Conservation (phyloP, 805 yeast genomes). For the Wickerhamomyces bovis region DNA sequence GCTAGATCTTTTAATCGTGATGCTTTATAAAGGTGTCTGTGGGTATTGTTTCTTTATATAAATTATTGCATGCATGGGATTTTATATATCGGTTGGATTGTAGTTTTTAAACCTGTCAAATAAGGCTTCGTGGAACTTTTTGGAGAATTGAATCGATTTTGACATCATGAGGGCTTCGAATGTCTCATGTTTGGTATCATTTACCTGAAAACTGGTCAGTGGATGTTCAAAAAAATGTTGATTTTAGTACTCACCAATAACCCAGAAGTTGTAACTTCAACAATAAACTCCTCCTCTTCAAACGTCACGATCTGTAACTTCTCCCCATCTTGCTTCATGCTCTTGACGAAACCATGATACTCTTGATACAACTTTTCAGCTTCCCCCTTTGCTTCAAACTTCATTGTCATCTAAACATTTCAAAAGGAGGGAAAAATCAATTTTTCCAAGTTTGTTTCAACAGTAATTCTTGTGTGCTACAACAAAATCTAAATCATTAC, state of each 20-base stretch:
- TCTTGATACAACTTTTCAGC: slow-evolving; percentile 2
- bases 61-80: background rate
- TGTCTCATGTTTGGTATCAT: slow-evolving; percentile 18
- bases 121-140: slow-evolving; percentile 8
- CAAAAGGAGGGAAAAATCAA: background rate
- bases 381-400: slow-evolving; percentile 3
- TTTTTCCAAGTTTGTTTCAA: background rate
- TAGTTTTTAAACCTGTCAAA: slow-evolving; percentile 2
- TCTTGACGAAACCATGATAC: slow-evolving; percentile 4
- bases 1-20: background rate
- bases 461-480: no score
- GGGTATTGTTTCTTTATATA: background rate
- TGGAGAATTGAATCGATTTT: slow-evolving; percentile 4
- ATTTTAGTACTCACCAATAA: slow-evolving; percentile 6
- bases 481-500: slow-evolving; percentile 1
- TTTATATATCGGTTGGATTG: background rate
- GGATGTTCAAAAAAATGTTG: no score
- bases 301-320: slow-evolving; percentile 7
- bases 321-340: background rate
- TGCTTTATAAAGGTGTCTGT: background rate
- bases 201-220: no score
- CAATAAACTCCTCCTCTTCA: slow-evolving; percentile 4
- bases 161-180: slow-evolving; percentile 24
- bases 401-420: background rate
- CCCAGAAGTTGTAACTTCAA: slow-evolving; percentile 8